These are phyloP conservation scores for Roridomyces roridus DNA, from an alignment of 768 basidiomycete species.

Conservation along the genomic window DNA sequence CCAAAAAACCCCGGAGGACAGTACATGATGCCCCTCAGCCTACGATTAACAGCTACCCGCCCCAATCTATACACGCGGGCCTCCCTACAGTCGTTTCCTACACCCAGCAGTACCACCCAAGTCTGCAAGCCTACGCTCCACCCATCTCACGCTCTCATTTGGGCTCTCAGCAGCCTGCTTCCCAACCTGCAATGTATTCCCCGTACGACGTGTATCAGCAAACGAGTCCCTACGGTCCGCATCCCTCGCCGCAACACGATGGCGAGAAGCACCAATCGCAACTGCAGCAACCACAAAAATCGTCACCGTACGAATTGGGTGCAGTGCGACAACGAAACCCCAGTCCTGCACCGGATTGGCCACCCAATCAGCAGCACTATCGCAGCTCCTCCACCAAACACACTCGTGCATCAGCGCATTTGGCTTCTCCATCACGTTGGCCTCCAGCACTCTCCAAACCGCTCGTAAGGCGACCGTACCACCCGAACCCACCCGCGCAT, in stretches of 20 bases:
- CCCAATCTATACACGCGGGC: slow-evolving; percentile 47
- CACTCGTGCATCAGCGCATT: no score
- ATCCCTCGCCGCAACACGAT: slow-evolving; percentile 40
- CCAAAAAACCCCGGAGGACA: slow-evolving; percentile 42
- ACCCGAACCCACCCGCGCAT: slow-evolving; percentile 71
- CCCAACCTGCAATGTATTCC: slow-evolving; percentile 43
- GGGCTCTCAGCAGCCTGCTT: slow-evolving; percentile 44
- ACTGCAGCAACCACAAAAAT: no score
- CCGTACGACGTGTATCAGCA: slow-evolving; percentile 23
- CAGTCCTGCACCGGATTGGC: no score
- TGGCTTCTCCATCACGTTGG: no score
- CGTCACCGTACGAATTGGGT: slow-evolving; percentile 38
- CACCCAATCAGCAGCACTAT: no score
- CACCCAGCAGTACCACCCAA: slow-evolving; percentile 28
- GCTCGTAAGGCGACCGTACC: slow-evolving; percentile 57
- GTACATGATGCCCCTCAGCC: slow-evolving; percentile 55
- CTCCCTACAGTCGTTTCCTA: slow-evolving; percentile 44
- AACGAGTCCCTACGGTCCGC: slow-evolving; percentile 31
- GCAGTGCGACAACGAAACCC: no score
- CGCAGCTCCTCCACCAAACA: no score
- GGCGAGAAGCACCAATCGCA: slow-evolving; percentile 34
- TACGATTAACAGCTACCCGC: slow-evolving; percentile 37
- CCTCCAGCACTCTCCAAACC: neutral
- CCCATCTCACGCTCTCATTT: slow-evolving; percentile 33
- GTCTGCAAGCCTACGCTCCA: slow-evolving; percentile 32